Base-by-base conservation (phyloP, 2,329 filamentous ascomycete genomes). In the Cladosporium sphaerospermum region DNA sequence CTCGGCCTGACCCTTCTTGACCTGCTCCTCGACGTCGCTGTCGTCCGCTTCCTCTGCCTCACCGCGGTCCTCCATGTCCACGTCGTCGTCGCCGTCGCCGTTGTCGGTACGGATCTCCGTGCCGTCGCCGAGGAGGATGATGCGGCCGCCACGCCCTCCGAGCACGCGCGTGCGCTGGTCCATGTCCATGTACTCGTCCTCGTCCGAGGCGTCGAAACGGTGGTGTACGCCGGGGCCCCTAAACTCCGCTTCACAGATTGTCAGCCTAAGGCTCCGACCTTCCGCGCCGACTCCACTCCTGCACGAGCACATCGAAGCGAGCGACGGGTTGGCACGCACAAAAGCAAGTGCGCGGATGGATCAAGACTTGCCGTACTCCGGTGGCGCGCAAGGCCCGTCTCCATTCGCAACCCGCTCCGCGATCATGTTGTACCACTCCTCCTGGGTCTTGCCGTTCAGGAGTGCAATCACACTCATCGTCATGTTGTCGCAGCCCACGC, bases 401-500 rank as follows among this genome's bases (percentile, higher is more conserved):
- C 92, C 93, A 70, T 92, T 91, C 64, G 91, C 89, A 72, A 99
- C 93, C 69, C 93, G 84, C 76, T 87, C 89, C 66, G 86, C 89
- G 71, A 99, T 87, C 76, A 91, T 86, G 67, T 96, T 89, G 72
- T 99, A 99, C 93, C 93, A 99, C 75, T 96, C 87, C 68, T 96
- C 91, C 81, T 95, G 95, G 64, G 84, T 88, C 79, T 88, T 90
- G 71, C 92, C 93, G 67, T 88, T 83, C 62, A 99, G 81, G 69
- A 99, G 83, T 61, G 86, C 93, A 67, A 99, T 77, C 61, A 99
- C 81, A 63, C 86, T 78, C 87, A 99, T 97, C 62, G 93, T 99
- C 93, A 99, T 99, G 78, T 99, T 99, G 77, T 99, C 93, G 72
- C 93, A 99, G 57, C 93, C 93, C 57, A 99, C 92, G 59, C 93